A percentile compares a stretch with the other conserved stretches of the same genome.
Evolutionary conservation across 2,329 filamentous ascomycete species (phyloP).

Genomic region (Knoxdaviesia proteae): DNA sequence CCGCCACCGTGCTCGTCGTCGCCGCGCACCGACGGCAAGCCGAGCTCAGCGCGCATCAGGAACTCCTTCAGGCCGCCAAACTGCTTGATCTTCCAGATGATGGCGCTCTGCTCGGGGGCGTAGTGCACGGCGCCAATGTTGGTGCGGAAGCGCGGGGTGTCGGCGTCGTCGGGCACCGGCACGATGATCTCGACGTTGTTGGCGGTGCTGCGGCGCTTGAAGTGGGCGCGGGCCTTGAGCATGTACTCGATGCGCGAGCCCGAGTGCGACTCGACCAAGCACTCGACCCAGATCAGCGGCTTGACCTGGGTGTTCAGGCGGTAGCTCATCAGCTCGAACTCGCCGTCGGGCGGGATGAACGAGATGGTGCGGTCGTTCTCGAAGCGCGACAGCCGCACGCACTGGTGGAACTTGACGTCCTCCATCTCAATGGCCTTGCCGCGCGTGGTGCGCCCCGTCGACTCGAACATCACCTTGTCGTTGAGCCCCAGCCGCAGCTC

Average conservation of each 20-base stretch:
- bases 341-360: slow-evolving; percentile 94
- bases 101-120: slow-evolving; percentile 88
- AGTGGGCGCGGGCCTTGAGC: slow-evolving; percentile 94
- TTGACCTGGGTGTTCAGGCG: slow-evolving; percentile 97
- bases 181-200: slow-evolving; percentile 98
- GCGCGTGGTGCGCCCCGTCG: slow-evolving; percentile 76
- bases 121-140: slow-evolving; percentile 97
- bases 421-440: slow-evolving; percentile 99
- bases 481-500: slow-evolving; percentile 86
- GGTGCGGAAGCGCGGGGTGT: slow-evolving; percentile 86
- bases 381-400: slow-evolving; percentile 83
- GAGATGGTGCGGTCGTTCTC: slow-evolving; percentile 98
- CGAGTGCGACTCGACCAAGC: slow-evolving; percentile 87
- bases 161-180: slow-evolving; percentile 90
- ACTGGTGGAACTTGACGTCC: slow-evolving; percentile 98
- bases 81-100: slow-evolving; percentile 99
- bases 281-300: slow-evolving; percentile 96
- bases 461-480: slow-evolving; percentile 99
- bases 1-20: slow-evolving; percentile 91
- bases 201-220: slow-evolving; percentile 90
- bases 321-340: slow-evolving; percentile 99
- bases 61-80: slow-evolving; percentile 98
- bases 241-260: slow-evolving; percentile 96
- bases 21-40: slow-evolving; percentile 78
- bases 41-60: slow-evolving; percentile 90